A percentile compares a stretch with the other conserved stretches of the same genome.
Evolutionary conservation across 2,329 filamentous ascomycete species (phyloP).

Genomic region (Talaromyces atroroseus): DNA sequence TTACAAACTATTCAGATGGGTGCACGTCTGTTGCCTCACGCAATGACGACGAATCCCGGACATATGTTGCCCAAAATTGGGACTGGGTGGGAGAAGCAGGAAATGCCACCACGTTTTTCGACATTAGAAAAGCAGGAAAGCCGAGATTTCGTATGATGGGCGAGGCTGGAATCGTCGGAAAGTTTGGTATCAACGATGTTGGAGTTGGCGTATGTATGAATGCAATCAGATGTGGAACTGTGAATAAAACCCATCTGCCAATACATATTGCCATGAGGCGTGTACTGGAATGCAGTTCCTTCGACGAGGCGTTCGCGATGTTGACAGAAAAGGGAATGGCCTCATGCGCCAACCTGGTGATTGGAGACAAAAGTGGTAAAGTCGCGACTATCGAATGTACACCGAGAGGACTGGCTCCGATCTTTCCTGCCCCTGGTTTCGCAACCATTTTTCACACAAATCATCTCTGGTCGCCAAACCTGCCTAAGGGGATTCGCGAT

Average conservation of each 20-base stretch:
- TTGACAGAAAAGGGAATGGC: not conserved
- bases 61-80: slow-evolving; percentile 52
- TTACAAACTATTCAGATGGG: slow-evolving; percentile 41
- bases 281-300: slow-evolving; percentile 20
- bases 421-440: too few relatives aligned
- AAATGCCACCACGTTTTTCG: slow-evolving; percentile 21
- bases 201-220: not conserved
- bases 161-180: not conserved
- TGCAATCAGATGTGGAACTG: not conserved
- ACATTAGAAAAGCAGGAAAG: slow-evolving; percentile 21
- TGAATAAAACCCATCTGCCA: not conserved
- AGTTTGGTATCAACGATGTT: not conserved
- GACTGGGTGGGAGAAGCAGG: slow-evolving; percentile 53
- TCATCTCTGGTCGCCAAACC: too few relatives aligned
- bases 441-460: too few relatives aligned
- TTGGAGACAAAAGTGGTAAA: not conserved
- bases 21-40: slow-evolving; percentile 51
- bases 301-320: not conserved
- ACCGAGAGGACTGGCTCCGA: too few relatives aligned
- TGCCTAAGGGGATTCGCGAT: too few relatives aligned
- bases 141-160: not conserved
- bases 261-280: not conserved
- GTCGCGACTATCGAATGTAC: too few relatives aligned
- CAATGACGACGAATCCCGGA: slow-evolving; percentile 42
- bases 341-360: not conserved